A percentile compares a stretch with the other conserved stretches of the same genome.
These are phyloP conservation scores for Metschnikowia bowlesiae DNA, from an alignment of 805 yeast genomes.

Conservation along the genomic window DNA sequence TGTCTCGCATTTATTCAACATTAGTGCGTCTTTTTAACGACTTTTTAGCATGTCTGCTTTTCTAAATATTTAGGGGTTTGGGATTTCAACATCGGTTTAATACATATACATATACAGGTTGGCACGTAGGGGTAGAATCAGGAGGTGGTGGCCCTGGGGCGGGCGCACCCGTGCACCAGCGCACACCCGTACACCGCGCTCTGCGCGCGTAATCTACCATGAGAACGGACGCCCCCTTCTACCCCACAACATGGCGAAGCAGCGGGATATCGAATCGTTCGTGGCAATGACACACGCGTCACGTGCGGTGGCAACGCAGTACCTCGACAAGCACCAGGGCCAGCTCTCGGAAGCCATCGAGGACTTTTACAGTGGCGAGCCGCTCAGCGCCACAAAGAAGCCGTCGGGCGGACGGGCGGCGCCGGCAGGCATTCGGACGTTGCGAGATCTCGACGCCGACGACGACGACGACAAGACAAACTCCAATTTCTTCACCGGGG, in stretches of 20 bases:
- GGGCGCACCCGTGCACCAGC: no score
- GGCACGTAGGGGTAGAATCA: background rate
- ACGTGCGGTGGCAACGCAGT: conserved; percentile 36
- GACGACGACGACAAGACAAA: conserved; percentile 53
- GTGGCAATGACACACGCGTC: conserved; percentile 34
- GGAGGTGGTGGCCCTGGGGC: background rate
- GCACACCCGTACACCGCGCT: background rate
- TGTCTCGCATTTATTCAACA: conserved; percentile 46
- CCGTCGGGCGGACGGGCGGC: background rate
- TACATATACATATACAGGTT: background rate
- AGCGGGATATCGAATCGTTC: conserved; percentile 28
- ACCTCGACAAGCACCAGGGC: conserved; percentile 31
- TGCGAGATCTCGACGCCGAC: conserved; percentile 41
- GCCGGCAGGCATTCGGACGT: conserved; percentile 30
- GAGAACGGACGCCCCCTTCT: background rate
- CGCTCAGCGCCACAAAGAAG: background rate
- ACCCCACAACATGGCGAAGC: conserved; percentile 16
- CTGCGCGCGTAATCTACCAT: no score
- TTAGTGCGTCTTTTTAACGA: conserved; percentile 36
- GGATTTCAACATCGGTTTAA: conserved; percentile 49
- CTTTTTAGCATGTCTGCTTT: conserved; percentile 20
- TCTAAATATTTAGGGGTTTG: conserved; percentile 33
- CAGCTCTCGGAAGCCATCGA: conserved; percentile 39
- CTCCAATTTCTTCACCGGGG: conserved; percentile 59
- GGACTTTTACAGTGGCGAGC: conserved; percentile 31